Conservation (phyloP, 495 filamentous ascomycete species). For the Oidiodendron maius region DNA sequence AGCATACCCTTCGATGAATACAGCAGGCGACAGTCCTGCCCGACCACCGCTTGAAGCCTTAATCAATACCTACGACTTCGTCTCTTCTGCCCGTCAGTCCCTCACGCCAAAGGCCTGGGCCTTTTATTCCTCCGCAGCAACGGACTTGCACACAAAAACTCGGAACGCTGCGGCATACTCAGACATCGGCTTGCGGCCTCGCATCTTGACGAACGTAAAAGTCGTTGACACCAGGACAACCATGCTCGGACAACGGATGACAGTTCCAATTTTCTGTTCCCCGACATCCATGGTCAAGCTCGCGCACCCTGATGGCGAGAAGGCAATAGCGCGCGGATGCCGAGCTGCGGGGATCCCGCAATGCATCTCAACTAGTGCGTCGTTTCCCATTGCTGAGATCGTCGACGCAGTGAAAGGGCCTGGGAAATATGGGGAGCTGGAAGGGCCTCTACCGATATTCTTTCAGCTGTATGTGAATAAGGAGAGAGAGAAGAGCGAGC, state of each 20-base stretch:
- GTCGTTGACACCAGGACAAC: conserved; percentile 46
- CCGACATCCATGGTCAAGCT: conserved; percentile 73
- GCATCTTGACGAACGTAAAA: conserved; percentile 64
- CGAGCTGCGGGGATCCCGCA: conserved; percentile 38
- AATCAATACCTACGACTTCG: conserved; percentile 73
- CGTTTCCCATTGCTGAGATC: conserved; percentile 59
- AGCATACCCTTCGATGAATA: conserved; percentile 9
- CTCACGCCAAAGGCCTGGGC: conserved; percentile 72
- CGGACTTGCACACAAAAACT: conserved; percentile 60
- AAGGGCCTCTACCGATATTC: conserved; percentile 45
- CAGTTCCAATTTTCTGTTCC: conserved; percentile 61
- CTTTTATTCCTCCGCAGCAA: conserved; percentile 77
- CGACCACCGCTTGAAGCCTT: conserved; percentile 65
- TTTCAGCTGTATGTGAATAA: conserved; percentile 83
- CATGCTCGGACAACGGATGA: conserved; percentile 55
- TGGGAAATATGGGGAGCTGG: conserved; percentile 22
- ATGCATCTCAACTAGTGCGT: conserved; percentile 66
- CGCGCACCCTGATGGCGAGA: conserved; percentile 67
- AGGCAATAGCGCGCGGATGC: conserved; percentile 60
- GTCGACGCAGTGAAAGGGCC: conserved; percentile 33
- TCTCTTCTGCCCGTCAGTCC: conserved; percentile 52
- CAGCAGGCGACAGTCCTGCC: conserved; percentile 5
- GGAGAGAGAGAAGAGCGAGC: conserved; percentile 60
- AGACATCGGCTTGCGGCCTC: conserved; percentile 65
- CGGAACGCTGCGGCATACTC: conserved; percentile 49